Evolutionary conservation across 2,329 filamentous ascomycete species (phyloP).

Genomic region (Paecilomyces sp.): DNA sequence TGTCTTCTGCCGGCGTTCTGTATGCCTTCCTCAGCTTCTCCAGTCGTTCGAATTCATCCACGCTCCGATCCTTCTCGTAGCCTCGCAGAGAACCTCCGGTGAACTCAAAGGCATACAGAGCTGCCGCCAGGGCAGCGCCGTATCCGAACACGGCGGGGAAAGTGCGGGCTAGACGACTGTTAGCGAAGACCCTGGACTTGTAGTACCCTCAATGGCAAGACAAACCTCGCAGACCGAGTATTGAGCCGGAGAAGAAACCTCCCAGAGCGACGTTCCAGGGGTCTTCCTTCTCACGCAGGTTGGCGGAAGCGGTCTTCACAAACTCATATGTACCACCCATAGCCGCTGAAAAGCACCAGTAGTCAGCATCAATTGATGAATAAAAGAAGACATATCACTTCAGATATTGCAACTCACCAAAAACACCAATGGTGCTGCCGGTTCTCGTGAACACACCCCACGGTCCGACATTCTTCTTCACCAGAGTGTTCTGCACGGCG

Average conservation of each 20-base stretch:
- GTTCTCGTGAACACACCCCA: constrained; percentile 73
- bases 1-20: constrained; percentile 70
- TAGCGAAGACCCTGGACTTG: constrained; percentile 7
- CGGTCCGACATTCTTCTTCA: constrained; percentile 72
- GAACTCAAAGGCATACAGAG: constrained; percentile 60
- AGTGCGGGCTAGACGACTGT: constrained; percentile 45
- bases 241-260: constrained; percentile 67
- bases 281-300: constrained; percentile 80
- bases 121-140: constrained; percentile 51
- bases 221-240: constrained; percentile 66
- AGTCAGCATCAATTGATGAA: not conserved
- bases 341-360: constrained; percentile 47
- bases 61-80: constrained; percentile 46
- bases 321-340: constrained; percentile 74
- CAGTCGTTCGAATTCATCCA: constrained; percentile 70
- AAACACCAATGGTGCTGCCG: constrained; percentile 64
- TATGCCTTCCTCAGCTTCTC: constrained; percentile 66
- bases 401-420: constrained; percentile 44
- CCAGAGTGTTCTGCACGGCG: constrained; percentile 78
- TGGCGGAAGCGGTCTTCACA: constrained; percentile 67
- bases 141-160: constrained; percentile 66
- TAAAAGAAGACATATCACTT: not conserved
- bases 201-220: constrained; percentile 3
- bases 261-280: constrained; percentile 66
- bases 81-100: constrained; percentile 57